Base-by-base conservation (phyloP, 495 filamentous ascomycete species). In the Aspergillus diversus region DNA sequence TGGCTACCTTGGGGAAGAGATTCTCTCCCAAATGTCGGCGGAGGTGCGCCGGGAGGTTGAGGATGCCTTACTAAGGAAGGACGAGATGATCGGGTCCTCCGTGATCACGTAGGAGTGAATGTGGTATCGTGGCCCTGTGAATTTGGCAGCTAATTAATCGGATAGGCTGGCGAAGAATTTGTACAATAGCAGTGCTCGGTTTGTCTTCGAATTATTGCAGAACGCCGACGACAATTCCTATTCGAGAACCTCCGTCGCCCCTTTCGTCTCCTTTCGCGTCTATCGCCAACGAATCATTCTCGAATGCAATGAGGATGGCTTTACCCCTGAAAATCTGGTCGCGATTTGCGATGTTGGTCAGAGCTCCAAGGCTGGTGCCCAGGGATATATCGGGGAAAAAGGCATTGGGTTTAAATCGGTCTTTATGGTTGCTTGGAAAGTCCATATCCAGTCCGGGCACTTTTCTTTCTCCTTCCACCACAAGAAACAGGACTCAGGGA, bases 361-460 rank as follows among this genome's bases (percentile, higher is more conserved):
- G 17, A 80, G 78, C 60, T 71, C 75, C 21, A 84, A 83, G 59
- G 65, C 63, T 0, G 66, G 60, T 7, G 54, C 66, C 8, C 67
- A 71, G 53, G 75, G 76, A 2, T 82, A 81, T 58, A 79, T 82
- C 66, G 81, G 81, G 4, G 78, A 80, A 54, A 83, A 84, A 55
- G 80, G 79, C 0, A 81, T 83, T 31, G 81, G 83, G 0, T 84
- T 85, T 69, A 84, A 84, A 59, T 82, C 80, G 0, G 78, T 84
- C 0, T 85, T 85, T 63, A 82, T 71, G 49, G 77, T 77, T 1
- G 77, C 80, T 3, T 73, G 65, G 61, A 79, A 76, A 50, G 82
- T 79, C 0, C 73, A 77, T 33, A 78, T 85, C 13, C 76, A 80
- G 52, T 85, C 81, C 1, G 74, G 78, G 3, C 12, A 62, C 9